Conservation (phyloP, 2,329 filamentous ascomycete genomes). For the Apiospora sp. region DNA sequence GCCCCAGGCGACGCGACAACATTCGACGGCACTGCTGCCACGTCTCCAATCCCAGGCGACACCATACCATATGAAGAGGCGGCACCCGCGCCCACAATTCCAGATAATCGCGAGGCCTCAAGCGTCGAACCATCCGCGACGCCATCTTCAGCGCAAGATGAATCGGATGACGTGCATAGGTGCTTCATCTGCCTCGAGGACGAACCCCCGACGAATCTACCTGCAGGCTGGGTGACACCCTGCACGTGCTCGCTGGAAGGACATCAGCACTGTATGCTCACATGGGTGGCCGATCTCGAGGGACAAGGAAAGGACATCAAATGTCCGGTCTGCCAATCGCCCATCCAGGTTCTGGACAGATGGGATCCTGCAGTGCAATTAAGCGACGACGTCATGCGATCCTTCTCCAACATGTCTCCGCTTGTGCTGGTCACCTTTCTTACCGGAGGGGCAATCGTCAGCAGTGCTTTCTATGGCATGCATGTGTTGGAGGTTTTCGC, state of each 20-base stretch:
- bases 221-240: slow-evolving; percentile 78
- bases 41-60: background rate
- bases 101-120: slow-evolving; percentile 29
- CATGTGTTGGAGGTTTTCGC: slow-evolving; percentile 60
- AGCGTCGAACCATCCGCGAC: background rate
- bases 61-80: slow-evolving; percentile 23
- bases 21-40: background rate
- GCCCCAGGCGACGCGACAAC: background rate
- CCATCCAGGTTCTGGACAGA: slow-evolving; percentile 79
- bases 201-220: slow-evolving; percentile 56
- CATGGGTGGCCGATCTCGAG: slow-evolving; percentile 94
- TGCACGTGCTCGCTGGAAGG: slow-evolving; percentile 91
- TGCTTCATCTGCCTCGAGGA: slow-evolving; percentile 73
- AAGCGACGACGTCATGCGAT: slow-evolving; percentile 64
- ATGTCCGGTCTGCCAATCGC: slow-evolving; percentile 89
- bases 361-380: slow-evolving; percentile 75
- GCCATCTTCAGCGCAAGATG: slow-evolving; percentile 13
- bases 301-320: slow-evolving; percentile 70
- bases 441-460: slow-evolving; percentile 58
- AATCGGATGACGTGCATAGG: slow-evolving; percentile 44
- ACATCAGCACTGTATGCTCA: slow-evolving; percentile 84
- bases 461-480: slow-evolving; percentile 62
- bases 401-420: slow-evolving; percentile 63
- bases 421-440: slow-evolving; percentile 71
- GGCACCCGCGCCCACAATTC: slow-evolving; percentile 30